A percentile compares a stretch with the other conserved stretches of the same genome.
These are phyloP conservation scores for Chaetomiaceae sp. DNA, from an alignment of 2,329 filamentous ascomycete genomes.

Conservation along the genomic window DNA sequence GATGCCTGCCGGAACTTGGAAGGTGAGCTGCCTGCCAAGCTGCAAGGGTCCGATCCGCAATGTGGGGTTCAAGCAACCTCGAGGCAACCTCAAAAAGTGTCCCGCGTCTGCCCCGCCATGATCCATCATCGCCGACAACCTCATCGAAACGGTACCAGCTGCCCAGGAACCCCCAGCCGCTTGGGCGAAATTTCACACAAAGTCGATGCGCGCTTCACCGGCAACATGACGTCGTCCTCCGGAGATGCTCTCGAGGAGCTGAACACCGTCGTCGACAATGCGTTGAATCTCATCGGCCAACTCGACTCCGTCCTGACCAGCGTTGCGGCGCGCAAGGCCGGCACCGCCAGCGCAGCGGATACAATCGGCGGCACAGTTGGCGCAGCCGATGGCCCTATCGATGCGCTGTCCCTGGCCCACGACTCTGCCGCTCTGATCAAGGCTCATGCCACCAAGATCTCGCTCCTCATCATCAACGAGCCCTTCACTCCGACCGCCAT, in stretches of 20 bases:
- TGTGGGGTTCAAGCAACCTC: too few relatives aligned
- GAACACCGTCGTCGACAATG: slow-evolving; percentile 21
- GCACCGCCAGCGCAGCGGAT: slow-evolving; percentile 18
- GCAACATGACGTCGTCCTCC: slow-evolving; percentile 14
- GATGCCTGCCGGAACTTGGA: too few relatives aligned
- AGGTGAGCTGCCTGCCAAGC: too few relatives aligned
- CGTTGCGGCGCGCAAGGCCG: slow-evolving; percentile 33
- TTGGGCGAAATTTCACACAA: neutral
- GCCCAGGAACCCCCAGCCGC: neutral
- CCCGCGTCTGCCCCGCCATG: too few relatives aligned
- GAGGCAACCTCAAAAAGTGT: too few relatives aligned
- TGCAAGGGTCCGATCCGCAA: too few relatives aligned
- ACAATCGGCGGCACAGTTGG: slow-evolving; percentile 10
- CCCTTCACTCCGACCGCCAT: slow-evolving; percentile 81
- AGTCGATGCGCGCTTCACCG: neutral
- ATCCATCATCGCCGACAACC: too few relatives aligned
- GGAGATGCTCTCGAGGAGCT: slow-evolving; percentile 24
- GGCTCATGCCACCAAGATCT: slow-evolving; percentile 83
- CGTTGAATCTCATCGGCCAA: slow-evolving; percentile 25
- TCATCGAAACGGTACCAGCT: neutral
- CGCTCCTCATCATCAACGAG: slow-evolving; percentile 77
- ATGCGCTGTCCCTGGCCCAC: slow-evolving; percentile 64
- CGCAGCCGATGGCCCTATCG: slow-evolving; percentile 30
- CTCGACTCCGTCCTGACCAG: slow-evolving; percentile 38
- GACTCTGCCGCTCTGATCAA: slow-evolving; percentile 70